phyloP scores from a whole-genome alignment of 805 yeast genomes.

The Candida gorgasii region DNA sequence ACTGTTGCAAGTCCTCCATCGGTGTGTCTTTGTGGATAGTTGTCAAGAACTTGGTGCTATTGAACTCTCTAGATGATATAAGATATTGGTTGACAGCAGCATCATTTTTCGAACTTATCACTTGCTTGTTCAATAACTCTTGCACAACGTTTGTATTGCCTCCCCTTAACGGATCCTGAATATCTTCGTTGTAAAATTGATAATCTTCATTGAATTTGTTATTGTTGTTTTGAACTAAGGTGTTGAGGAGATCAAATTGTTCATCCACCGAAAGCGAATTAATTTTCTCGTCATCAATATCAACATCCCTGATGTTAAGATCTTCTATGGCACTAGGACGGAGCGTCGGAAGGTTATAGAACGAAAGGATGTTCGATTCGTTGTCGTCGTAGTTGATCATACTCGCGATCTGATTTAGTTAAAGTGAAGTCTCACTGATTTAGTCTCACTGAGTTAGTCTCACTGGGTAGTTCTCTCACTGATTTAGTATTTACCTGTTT shows the following conservation, averaged over 20 bases:
- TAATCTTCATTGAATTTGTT: conserved; percentile 4
- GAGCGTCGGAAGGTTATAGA: conserved; percentile 30
- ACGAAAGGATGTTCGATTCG: conserved; percentile 27
- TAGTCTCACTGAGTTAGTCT: too few species aligned
- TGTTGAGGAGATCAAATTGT: conserved; percentile 31
- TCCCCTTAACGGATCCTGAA: conserved; percentile 37
- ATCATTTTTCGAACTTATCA: conserved; percentile 29
- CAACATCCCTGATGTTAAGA: conserved; percentile 16
- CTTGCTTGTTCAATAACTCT: conserved; percentile 24
- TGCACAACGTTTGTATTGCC: conserved; percentile 29
- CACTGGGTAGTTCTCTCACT: too few species aligned
- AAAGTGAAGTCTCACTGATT: too few species aligned
- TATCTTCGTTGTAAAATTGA: conserved; percentile 21
- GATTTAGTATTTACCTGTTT: neutral
- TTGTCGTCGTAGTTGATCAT: conserved; percentile 36
- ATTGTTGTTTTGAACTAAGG: conserved; percentile 20
- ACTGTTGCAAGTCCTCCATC: conserved; percentile 31
- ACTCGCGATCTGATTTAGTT: neutral
- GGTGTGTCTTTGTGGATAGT: conserved; percentile 39
- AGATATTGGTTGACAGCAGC: conserved; percentile 31
- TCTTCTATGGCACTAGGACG: conserved; percentile 22
- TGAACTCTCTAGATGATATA: conserved; percentile 38
- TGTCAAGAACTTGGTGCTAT: conserved; percentile 36
- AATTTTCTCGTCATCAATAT: conserved; percentile 22
- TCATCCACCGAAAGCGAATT: conserved; percentile 25